phyloP scores from a whole-genome alignment of 139 green algal species.

The Ostreobium quekettii region DNA sequence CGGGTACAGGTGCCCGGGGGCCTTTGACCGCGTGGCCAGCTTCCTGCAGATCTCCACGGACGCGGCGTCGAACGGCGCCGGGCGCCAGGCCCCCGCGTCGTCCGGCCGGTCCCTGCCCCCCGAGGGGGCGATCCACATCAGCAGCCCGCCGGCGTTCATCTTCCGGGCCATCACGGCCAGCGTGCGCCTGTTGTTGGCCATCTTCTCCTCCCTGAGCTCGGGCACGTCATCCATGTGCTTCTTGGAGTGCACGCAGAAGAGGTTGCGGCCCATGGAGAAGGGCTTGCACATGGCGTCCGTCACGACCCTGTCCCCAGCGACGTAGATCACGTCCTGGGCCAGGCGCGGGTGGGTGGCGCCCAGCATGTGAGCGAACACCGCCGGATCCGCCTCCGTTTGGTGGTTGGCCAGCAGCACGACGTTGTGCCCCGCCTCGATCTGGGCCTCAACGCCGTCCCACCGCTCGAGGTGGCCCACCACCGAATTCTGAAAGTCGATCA shows the following conservation, averaged over 20 bases:
- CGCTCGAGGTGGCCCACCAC: slow-evolving; percentile 59
- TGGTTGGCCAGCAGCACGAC: slow-evolving; percentile 97
- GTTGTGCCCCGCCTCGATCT: slow-evolving; percentile 73
- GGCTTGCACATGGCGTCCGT: slow-evolving; percentile 92
- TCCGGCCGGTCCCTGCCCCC: slow-evolving; percentile 80
- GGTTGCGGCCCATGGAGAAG: slow-evolving; percentile 98
- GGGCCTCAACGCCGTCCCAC: slow-evolving; percentile 33
- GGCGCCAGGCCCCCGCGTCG: slow-evolving; percentile 45
- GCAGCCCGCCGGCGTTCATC: slow-evolving; percentile 60
- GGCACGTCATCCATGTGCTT: slow-evolving; percentile 93
- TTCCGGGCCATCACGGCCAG: slow-evolving; percentile 58
- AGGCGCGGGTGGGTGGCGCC: slow-evolving; percentile 68
- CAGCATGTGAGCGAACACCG: slow-evolving; percentile 90
- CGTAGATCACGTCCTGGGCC: slow-evolving; percentile 73
- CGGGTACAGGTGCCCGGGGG: slow-evolving; percentile 76
- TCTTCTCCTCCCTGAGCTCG: slow-evolving; percentile 73
- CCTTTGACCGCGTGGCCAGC: slow-evolving; percentile 43
- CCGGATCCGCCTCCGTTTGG: slow-evolving; percentile 96
- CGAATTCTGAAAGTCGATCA: slow-evolving; percentile 86
- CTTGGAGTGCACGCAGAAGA: slow-evolving; percentile 98
- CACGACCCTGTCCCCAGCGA: slow-evolving; percentile 88
- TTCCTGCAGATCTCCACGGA: slow-evolving; percentile 90
- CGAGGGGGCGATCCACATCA: slow-evolving; percentile 86
- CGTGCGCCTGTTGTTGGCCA: slow-evolving; percentile 80
- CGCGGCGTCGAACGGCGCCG: slow-evolving; percentile 70